Evolutionary conservation across 805 yeast genomes (phyloP).

Genomic region (Candida methanosorbosa): DNA sequence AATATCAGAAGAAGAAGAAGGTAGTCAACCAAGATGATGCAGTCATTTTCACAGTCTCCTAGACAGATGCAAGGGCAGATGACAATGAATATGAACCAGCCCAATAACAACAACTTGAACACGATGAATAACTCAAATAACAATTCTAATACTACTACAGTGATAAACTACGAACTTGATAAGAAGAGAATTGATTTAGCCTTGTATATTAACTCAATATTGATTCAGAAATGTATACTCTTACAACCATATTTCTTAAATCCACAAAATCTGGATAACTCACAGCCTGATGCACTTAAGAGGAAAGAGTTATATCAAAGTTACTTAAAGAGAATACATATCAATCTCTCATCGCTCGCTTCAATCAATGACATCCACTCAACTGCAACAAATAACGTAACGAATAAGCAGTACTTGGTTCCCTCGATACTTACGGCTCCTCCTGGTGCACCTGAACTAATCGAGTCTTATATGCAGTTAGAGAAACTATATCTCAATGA

Average conservation of each 20-base stretch:
- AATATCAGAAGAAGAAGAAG: too few species aligned
- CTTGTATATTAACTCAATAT: slow-evolving; percentile 25
- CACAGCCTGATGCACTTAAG: slow-evolving; percentile 1
- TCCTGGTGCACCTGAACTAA: slow-evolving; percentile 44
- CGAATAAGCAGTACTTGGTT: slow-evolving; percentile 17
- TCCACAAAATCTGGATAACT: slow-evolving; percentile 1
- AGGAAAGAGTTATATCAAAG: slow-evolving; percentile 22
- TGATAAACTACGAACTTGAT: slow-evolving; percentile 19
- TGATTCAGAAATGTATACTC: slow-evolving; percentile 22
- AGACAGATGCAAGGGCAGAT: too few species aligned
- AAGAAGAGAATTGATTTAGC: slow-evolving; percentile 25
- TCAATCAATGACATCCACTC: slow-evolving; percentile 28
- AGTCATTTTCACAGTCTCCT: too few species aligned
- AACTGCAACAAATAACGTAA: slow-evolving; percentile 15
- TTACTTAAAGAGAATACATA: slow-evolving; percentile 27
- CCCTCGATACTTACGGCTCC: slow-evolving; percentile 50
- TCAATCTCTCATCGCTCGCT: slow-evolving; percentile 26
- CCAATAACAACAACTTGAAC: too few species aligned
- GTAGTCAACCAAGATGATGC: too few species aligned
- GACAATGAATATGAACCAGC: too few species aligned
- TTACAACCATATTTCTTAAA: slow-evolving; percentile 19
- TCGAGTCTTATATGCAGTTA: slow-evolving; percentile 35
- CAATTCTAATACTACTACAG: too few species aligned
- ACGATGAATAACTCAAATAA: too few species aligned
- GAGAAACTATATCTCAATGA: slow-evolving; percentile 49